Evolutionary conservation across 345 rosid genomes (phyloP), one percentile per base, ranked within the genome.

Genomic region (Eucalyptus cloeziana): DNA sequence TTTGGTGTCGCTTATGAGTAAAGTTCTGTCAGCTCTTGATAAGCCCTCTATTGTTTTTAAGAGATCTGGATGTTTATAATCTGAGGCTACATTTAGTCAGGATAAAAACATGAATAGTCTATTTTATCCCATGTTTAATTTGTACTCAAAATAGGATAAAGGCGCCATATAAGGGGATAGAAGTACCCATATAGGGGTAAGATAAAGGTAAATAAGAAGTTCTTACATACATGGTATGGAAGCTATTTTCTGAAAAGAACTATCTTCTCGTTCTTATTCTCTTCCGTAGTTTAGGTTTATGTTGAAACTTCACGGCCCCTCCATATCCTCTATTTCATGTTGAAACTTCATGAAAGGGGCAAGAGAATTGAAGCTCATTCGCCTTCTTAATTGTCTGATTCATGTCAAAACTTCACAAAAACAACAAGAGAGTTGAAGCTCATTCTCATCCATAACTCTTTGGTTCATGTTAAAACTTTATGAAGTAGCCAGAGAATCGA

Each of bases 321-420:
- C 25, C 13, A 37, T 10, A 71, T 37, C 43, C 13, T 19, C 27
- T 5, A 71, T 3, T 71, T 71, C 25, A 71, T 4, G 7, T 62
- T 14, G 2, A 10, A 71, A 19, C 45, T 71, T 71, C 45, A 33
- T 19, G 11, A 17, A 33, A 9, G 2, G 11, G 7, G 45, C 3
- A 12, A 37, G 45, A 19, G 27, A 71, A 43, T 64, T 14, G 21
- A 64, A 64, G 76, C 37, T 27, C 37, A 5, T 64, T n/a, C 19
- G 0, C 76, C 10, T 64, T 7, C 37, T n/a, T n/a, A n/a, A 13
- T 31, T 64, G 2, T 64, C 8, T 0, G 10, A 31, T 64, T n/a
- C 3, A 0, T 2, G 5, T 64, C 10, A 13, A 64, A 64, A 27
- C 31, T 60, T 60, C 67, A 27, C 31, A 0, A 3, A n/a, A 64